Base-by-base conservation (phyloP, 1,139 yeast species). In the Protomyces macrosporus region DNA sequence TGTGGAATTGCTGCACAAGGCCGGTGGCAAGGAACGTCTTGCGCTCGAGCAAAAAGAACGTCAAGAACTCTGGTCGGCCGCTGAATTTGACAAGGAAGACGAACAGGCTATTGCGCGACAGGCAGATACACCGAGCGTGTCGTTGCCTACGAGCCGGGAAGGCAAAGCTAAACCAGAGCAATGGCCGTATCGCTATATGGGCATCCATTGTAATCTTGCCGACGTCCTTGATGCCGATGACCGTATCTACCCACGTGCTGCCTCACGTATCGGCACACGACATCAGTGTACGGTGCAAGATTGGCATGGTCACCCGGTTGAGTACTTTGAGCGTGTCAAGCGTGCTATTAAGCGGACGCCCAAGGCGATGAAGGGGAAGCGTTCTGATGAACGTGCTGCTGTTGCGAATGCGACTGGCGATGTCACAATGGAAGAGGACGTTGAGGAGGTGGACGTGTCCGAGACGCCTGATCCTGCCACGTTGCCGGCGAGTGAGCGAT, bases 131-230 rank as follows among this genome's bases (percentile, higher is more conserved):
- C 33, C 10, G 12, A 32, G 10, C 3, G 30, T n/a, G 9, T 23
- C n/a, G 48, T 9, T 16, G 23, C 12, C 33, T 59, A 23, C 82
- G 82, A 69, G 78, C 73, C 50, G 14, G 12, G 64, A 57, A n/a
- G 23, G 23, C 23, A 57, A 63, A 16, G 33, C 51, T 16, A 45
- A 40, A 33, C 61, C 60, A 48, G 55, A 66, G 45, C 65, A 75
- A 64, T 90, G 96, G 96, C 86, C 86, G 6, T 87, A 85, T 78
- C 75, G 96, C 67, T 90, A 88, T 71, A 78, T 88, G 53, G 96
- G 96, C 0, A 81, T 85, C 76, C 89, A 89, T 73, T 83, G 91
- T 1, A 80, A 83, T 65, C 74, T 88, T 39, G 95, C 88, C 71
- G 96, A 89, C 73, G 90, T 88, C 0, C 80, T 89, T 45, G 96